A percentile compares a stretch with the other conserved stretches of the same genome.
Evolutionary conservation across 2,329 filamentous ascomycete species (phyloP).

Genomic region (Mycosphaerella arachidis): DNA sequence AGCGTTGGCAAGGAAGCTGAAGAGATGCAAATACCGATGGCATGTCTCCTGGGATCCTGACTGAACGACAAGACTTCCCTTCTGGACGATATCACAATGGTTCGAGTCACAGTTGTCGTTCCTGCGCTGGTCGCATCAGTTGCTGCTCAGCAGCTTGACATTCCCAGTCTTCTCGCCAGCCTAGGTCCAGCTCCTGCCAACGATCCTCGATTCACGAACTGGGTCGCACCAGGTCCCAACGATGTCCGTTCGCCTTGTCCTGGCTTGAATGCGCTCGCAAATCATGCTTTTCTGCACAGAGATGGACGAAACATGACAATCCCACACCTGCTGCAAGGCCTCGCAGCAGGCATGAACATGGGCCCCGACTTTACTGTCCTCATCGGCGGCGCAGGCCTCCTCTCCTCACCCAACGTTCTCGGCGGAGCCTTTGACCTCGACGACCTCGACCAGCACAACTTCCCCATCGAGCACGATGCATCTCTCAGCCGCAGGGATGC

Average conservation of each 20-base stretch:
- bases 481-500: slow-evolving; percentile 32
- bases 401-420: slow-evolving; percentile 20
- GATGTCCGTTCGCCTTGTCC: slow-evolving; percentile 30
- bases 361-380: slow-evolving; percentile 28
- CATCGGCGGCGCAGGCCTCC: slow-evolving; percentile 27
- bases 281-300: slow-evolving; percentile 21
- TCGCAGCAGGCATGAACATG: slow-evolving; percentile 26
- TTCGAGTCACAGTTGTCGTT: background rate
- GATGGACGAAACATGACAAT: slow-evolving; percentile 21
- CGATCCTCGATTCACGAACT: slow-evolving; percentile 28
- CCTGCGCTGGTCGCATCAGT: slow-evolving; percentile 6
- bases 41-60: background rate
- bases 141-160: slow-evolving; percentile 4
- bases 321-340: slow-evolving; percentile 23
- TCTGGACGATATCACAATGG: background rate
- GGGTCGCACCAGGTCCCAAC: slow-evolving; percentile 21
- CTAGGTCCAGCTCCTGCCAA: slow-evolving; percentile 23
- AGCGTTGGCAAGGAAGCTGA: background rate
- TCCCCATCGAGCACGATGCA: slow-evolving; percentile 36
- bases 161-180: slow-evolving; percentile 19
- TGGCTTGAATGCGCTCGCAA: slow-evolving; percentile 23
- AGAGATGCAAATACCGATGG: background rate
- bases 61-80: background rate
- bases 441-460: slow-evolving; percentile 29
- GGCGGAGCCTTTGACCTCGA: slow-evolving; percentile 25